phyloP scores from a whole-genome alignment of 106 monocot genomes.

The Apostasia shenzhenica region DNA sequence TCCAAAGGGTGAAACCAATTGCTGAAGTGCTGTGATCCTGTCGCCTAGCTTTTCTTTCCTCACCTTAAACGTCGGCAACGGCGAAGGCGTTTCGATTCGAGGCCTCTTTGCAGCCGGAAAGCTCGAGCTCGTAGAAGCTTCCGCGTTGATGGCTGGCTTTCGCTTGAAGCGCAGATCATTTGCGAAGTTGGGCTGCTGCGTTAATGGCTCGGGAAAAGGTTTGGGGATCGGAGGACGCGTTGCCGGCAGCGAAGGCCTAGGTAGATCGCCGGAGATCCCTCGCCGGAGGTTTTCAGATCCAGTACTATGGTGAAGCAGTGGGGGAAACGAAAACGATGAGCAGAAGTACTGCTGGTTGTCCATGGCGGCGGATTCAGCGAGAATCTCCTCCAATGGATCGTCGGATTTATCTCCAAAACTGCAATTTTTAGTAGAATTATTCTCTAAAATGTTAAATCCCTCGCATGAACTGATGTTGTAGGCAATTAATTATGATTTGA shows the following conservation, averaged over 20 bases:
- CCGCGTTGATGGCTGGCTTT: background rate
- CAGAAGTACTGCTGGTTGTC: too few relatives aligned
- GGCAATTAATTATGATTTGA: background rate
- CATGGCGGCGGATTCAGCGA: too few relatives aligned
- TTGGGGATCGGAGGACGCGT: background rate
- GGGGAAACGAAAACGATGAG: too few relatives aligned
- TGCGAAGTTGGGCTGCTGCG: too few relatives aligned
- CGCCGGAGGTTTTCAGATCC: background rate
- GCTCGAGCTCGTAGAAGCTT: conserved; percentile 1
- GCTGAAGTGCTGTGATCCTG: conserved; percentile 30
- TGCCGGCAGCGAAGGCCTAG: background rate
- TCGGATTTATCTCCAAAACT: background rate
- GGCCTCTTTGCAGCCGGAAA: conserved; percentile 56
- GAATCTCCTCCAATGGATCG: too few relatives aligned
- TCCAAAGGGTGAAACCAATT: conserved; percentile 31
- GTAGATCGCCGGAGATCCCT: background rate
- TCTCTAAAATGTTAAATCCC: too few relatives aligned
- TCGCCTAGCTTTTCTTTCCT: conserved; percentile 34
- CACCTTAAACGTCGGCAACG: conserved; percentile 25
- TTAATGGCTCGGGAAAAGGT: background rate
- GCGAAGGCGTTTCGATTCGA: conserved; percentile 12
- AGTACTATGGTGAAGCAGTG: too few relatives aligned
- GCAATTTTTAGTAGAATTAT: background rate
- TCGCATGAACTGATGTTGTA: background rate
- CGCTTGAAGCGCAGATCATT: too few relatives aligned